phyloP scores from a whole-genome alignment of 352 stramenopile genomes.

The Globisporangium mamillatum region DNA sequence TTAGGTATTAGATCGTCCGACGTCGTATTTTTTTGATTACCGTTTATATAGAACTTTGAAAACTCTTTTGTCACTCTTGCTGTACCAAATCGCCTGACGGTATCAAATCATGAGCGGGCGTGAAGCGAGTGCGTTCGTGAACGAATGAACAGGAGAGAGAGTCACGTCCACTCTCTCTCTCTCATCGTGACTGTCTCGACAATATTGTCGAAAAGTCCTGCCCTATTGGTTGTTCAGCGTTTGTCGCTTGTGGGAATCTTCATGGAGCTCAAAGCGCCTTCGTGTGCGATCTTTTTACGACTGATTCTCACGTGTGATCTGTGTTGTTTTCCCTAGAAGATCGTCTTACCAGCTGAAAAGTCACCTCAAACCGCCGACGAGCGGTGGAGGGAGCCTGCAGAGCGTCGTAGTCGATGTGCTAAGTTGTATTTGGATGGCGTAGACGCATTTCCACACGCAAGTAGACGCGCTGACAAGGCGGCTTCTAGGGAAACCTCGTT shows the following conservation, averaged over 20 bases:
- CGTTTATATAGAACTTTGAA: slow-evolving; percentile 6
- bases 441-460: too few relatives aligned
- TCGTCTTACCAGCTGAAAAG: not conserved
- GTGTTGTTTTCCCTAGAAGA: not conserved
- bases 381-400: not conserved
- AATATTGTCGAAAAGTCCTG: too few relatives aligned
- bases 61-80: not conserved
- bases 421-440: too few relatives aligned
- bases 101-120: too few relatives aligned
- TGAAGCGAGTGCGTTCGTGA: too few relatives aligned
- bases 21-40: slow-evolving; percentile 1
- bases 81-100: not conserved
- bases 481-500: too few relatives aligned
- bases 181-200: too few relatives aligned
- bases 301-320: not conserved
- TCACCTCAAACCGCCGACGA: not conserved
- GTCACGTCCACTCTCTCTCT: too few relatives aligned
- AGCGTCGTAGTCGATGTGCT: not conserved
- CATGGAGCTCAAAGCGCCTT: not conserved
- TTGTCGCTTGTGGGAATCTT: too few relatives aligned
- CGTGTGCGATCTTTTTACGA: not conserved
- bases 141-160: too few relatives aligned
- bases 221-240: too few relatives aligned
- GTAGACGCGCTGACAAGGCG: too few relatives aligned
- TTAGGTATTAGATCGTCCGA: slow-evolving; percentile 1